Conservation (phyloP, 1,284 basidiomycete genomes). For the Calocybe gambosa region DNA sequence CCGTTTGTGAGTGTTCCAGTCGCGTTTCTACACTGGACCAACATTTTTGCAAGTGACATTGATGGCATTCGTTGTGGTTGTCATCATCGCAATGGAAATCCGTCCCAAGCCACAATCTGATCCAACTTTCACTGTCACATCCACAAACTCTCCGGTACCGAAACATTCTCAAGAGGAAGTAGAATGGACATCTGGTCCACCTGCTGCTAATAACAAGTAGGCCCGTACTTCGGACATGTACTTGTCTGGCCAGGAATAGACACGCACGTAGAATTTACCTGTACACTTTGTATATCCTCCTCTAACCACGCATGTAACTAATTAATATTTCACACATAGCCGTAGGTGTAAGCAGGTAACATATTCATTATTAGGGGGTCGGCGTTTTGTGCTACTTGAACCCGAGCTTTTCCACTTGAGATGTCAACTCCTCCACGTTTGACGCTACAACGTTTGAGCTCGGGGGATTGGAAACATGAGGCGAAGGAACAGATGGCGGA, state of each 20-base stretch:
- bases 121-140: conserved; percentile 8
- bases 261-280: conserved; percentile 17
- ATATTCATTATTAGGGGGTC: too few relatives aligned
- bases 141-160: conserved; percentile 17
- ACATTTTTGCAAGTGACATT: conserved; percentile 46
- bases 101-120: conserved; percentile 34
- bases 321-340: conserved; percentile 10
- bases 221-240: neutral
- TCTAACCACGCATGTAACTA: conserved; percentile 15
- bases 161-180: conserved; percentile 21
- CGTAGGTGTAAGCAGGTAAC: neutral
- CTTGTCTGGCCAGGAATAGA: neutral
- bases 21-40: neutral
- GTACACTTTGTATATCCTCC: conserved; percentile 21
- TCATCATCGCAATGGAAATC: conserved; percentile 65
- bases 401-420: conserved; percentile 26
- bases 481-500: neutral
- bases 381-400: conserved; percentile 12
- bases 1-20: conserved; percentile 58
- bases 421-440: conserved; percentile 21
- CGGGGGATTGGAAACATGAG: neutral
- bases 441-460: conserved; percentile 6
- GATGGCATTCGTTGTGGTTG: conserved; percentile 56
- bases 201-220: neutral
- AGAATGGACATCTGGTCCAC: conserved; percentile 18